Percentiles rank a stretch among this genome's conserved stretches.
Conservation (phyloP, 139 green algal genomes). For the Picochlorum sp. region DNA sequence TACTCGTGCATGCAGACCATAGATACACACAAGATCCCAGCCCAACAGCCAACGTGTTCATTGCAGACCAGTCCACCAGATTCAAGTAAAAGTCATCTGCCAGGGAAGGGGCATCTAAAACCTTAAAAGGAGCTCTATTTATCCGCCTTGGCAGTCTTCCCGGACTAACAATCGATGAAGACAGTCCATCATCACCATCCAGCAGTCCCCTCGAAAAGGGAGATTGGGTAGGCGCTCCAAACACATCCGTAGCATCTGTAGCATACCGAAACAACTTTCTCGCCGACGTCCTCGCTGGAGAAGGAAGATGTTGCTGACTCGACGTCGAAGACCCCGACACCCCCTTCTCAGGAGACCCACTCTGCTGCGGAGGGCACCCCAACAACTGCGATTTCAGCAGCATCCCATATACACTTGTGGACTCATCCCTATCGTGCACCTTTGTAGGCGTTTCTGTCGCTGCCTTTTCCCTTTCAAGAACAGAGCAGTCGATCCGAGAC, state of each 20-base stretch:
- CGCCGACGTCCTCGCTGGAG: conserved; percentile 19
- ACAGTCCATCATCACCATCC: conserved; percentile 22
- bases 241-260: conserved; percentile 43
- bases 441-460: conserved; percentile 14
- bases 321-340: neutral
- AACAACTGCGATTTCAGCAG: conserved; percentile 68
- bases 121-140: conserved; percentile 87
- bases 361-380: conserved; percentile 26
- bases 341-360: conserved; percentile 41
- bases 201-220: conserved; percentile 61
- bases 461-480: conserved; percentile 54
- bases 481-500: conserved; percentile 56
- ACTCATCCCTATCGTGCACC: conserved; percentile 18
- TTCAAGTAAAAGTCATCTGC: conserved; percentile 98
- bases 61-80: conserved; percentile 89
- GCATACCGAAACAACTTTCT: conserved; percentile 70
- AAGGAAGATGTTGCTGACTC: too few species aligned
- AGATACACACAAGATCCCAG: conserved; percentile 91
- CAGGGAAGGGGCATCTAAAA: conserved; percentile 69
- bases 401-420: conserved; percentile 49
- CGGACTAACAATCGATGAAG: conserved; percentile 19
- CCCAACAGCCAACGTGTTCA: conserved; percentile 89
- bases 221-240: conserved; percentile 35
- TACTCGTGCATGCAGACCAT: conserved; percentile 84
- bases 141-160: conserved; percentile 67